phyloP scores from a whole-genome alignment of 2,329 filamentous ascomycete genomes.

The Apiospora aurea region DNA sequence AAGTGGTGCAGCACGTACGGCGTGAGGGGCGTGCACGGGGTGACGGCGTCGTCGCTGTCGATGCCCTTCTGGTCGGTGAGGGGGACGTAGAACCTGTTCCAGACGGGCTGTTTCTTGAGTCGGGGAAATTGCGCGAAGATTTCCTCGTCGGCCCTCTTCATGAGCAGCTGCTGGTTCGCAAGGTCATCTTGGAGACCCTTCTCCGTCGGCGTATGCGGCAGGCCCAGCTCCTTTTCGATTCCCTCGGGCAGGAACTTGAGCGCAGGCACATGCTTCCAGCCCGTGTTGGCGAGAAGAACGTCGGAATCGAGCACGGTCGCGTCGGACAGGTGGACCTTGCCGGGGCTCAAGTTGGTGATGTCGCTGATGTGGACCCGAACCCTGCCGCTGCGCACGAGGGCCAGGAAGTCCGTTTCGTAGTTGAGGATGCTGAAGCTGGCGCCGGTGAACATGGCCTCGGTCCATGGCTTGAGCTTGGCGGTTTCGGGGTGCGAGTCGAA shows the following conservation, averaged over 20 bases:
- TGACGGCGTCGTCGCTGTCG: slow-evolving; percentile 35
- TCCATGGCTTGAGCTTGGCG: slow-evolving; percentile 61
- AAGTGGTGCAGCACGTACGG: slow-evolving; percentile 54
- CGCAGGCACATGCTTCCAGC: slow-evolving; percentile 55
- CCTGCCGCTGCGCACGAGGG: slow-evolving; percentile 59
- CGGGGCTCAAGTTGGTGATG: slow-evolving; percentile 52
- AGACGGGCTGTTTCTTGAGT: slow-evolving; percentile 52
- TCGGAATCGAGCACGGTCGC: slow-evolving; percentile 51
- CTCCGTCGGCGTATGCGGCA: slow-evolving; percentile 46
- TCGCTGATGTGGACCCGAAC: slow-evolving; percentile 64
- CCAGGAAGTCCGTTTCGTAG: slow-evolving; percentile 62
- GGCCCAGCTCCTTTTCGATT: slow-evolving; percentile 52
- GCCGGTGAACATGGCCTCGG: slow-evolving; percentile 59
- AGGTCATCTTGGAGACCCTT: slow-evolving; percentile 40
- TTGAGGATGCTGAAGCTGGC: slow-evolving; percentile 66
- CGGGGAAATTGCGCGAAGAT: slow-evolving; percentile 59
- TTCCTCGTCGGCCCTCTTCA: slow-evolving; percentile 53
- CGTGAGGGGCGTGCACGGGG: slow-evolving; percentile 33
- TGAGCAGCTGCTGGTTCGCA: slow-evolving; percentile 47
- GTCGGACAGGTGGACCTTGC: slow-evolving; percentile 54
- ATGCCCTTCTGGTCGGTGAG: slow-evolving; percentile 45
- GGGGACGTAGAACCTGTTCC: slow-evolving; percentile 54
- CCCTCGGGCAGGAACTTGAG: slow-evolving; percentile 54
- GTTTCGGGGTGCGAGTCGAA: slow-evolving; percentile 62
- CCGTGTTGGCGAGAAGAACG: slow-evolving; percentile 61